Conservation (phyloP, 164 flowering plant species). For the Annona cherimola region DNA sequence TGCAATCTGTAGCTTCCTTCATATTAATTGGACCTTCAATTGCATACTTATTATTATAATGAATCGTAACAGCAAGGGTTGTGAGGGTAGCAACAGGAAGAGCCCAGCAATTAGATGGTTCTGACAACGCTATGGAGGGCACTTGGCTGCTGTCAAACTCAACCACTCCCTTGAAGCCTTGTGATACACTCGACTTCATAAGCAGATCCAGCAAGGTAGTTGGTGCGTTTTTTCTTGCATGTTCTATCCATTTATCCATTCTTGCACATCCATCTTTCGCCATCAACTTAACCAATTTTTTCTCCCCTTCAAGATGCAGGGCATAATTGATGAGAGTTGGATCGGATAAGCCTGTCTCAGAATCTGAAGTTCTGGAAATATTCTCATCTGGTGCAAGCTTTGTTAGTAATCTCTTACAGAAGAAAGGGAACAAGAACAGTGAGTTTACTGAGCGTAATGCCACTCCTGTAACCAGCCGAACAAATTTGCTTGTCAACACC, state of each 20-base stretch:
- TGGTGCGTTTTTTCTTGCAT: constrained; percentile 37
- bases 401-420: background rate
- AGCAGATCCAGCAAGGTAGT: constrained; percentile 39
- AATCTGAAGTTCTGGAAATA: background rate
- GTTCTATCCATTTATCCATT: constrained; percentile 29
- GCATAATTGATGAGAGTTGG: constrained; percentile 13
- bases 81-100: constrained; percentile 61
- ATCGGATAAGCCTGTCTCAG: constrained; percentile 19
- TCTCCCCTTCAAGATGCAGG: constrained; percentile 63
- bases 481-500: constrained; percentile 38
- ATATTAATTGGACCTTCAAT: constrained; percentile 21
- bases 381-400: background rate
- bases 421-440: background rate
- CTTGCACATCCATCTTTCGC: constrained; percentile 28
- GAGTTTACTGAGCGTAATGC: constrained; percentile 18
- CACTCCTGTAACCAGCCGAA: constrained; percentile 30
- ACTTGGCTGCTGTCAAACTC: constrained; percentile 45
- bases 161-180: constrained; percentile 36
- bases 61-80: constrained; percentile 52
- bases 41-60: constrained; percentile 21
- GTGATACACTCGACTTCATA: constrained; percentile 11
- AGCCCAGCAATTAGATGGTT: constrained; percentile 63
- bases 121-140: constrained; percentile 29
- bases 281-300: constrained; percentile 39
- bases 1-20: constrained; percentile 43